Percentiles rank a stretch among this genome's conserved stretches.
Evolutionary conservation across 2,329 filamentous ascomycete species (phyloP).

Genomic region (Pochonia chlamydosporia): DNA sequence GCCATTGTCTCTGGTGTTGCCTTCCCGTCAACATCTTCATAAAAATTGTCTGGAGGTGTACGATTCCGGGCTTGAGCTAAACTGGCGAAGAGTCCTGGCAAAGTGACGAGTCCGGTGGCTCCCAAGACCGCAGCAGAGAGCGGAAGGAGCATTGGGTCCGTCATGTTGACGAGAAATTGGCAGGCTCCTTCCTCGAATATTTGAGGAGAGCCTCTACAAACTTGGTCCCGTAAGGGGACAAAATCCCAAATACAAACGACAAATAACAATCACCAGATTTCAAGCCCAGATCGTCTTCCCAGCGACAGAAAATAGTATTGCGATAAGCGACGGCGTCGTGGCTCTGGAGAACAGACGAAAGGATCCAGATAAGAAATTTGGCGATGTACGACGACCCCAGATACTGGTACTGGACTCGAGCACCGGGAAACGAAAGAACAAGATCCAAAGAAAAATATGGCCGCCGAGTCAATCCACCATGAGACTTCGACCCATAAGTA

Average conservation of each 20-base stretch:
- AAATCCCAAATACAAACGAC: background rate
- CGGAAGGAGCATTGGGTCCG: conserved; percentile 13
- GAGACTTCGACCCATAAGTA: background rate
- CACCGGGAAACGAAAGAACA: background rate
- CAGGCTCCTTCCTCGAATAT: background rate
- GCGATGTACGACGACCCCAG: background rate
- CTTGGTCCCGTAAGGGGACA: background rate
- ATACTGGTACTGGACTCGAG: background rate
- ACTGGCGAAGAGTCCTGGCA: conserved; percentile 30
- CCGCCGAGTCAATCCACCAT: background rate
- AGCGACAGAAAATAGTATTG: background rate
- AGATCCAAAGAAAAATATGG: background rate
- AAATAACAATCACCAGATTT: background rate
- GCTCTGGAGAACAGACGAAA: no score
- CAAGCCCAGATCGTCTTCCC: no score
- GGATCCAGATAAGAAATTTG: background rate
- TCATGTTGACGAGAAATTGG: conserved; percentile 3
- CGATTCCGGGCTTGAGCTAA: conserved; percentile 27
- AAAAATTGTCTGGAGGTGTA: conserved; percentile 40
- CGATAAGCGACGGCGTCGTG: no score
- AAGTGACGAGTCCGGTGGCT: conserved; percentile 28
- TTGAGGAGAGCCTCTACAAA: conserved; percentile 2
- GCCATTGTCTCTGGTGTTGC: conserved; percentile 58
- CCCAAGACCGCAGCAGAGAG: conserved; percentile 27
- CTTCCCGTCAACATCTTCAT: conserved; percentile 64